These are phyloP conservation scores for Firmiana major DNA, from an alignment of 345 rosid species.

Conservation along the genomic window DNA sequence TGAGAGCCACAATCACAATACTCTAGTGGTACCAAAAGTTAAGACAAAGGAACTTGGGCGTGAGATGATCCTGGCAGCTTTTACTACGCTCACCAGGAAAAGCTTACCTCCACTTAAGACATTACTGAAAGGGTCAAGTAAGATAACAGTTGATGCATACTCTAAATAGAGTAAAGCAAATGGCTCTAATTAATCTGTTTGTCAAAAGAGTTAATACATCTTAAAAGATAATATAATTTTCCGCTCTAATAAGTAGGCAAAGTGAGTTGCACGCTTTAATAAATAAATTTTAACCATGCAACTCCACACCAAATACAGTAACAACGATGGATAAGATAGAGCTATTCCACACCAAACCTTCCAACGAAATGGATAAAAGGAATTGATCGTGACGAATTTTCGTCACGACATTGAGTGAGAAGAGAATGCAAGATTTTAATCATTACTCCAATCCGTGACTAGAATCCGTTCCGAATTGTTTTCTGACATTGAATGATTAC, in stretches of 20 bases:
- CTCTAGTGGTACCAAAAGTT: conserved; percentile 9
- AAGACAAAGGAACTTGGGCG: conserved; percentile 8
- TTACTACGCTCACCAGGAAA: conserved; percentile 33
- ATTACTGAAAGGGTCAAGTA: neutral
- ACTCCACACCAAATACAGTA: too few relatives aligned
- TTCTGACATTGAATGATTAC: neutral
- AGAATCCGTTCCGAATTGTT: neutral
- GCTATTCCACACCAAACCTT: too few relatives aligned
- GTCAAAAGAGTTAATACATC: neutral
- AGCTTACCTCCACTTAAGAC: conserved; percentile 19
- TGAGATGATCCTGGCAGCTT: conserved; percentile 30
- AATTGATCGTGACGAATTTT: too few relatives aligned
- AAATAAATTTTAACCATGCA: too few relatives aligned
- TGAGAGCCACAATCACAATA: neutral
- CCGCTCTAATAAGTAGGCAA: too few relatives aligned
- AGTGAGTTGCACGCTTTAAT: too few relatives aligned
- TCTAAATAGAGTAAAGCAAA: neutral
- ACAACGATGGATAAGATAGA: too few relatives aligned
- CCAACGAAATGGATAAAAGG: too few relatives aligned
- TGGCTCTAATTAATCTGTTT: conserved; percentile 9
- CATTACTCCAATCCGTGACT: too few relatives aligned
- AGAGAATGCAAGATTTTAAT: too few relatives aligned
- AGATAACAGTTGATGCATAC: neutral
- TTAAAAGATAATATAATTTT: too few relatives aligned
- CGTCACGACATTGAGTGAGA: too few relatives aligned